A percentile compares a stretch with the other conserved stretches of the same genome.
Conservation (phyloP, 257 asterid genomes). For the Jaltomata sinuosa region DNA sequence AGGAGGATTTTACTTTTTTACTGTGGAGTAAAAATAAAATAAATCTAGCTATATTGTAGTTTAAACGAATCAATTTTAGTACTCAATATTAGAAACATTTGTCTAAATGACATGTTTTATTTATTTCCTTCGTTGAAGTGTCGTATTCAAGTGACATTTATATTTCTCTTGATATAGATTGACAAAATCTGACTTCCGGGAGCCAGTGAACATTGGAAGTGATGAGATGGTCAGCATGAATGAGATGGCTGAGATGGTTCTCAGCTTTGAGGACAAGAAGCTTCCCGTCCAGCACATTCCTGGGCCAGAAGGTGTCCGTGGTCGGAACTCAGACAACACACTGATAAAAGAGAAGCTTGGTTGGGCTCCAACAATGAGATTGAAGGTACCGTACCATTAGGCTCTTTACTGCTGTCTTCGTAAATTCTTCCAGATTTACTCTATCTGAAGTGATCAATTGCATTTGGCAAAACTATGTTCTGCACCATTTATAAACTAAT, state of each 20-base stretch:
- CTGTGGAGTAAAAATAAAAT: neutral
- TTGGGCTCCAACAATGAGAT: conserved; percentile 93
- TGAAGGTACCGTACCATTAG: conserved; percentile 44
- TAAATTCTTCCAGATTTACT: neutral
- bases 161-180: conserved; percentile 25
- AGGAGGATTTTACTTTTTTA: neutral
- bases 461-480: neutral
- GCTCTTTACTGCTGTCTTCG: neutral
- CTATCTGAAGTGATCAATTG: neutral
- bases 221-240: conserved; percentile 98
- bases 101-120: neutral
- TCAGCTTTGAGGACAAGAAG: conserved; percentile 66
- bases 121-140: neutral
- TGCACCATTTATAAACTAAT: neutral
- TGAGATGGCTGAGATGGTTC: conserved; percentile 89
- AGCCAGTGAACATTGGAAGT: conserved; percentile 89
- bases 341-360: conserved; percentile 89
- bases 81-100: neutral
- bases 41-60: neutral
- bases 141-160: neutral
- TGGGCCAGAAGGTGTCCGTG: conserved; percentile 93
- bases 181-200: conserved; percentile 83
- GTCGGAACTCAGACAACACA: conserved; percentile 84
- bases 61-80: neutral
- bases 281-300: conserved; percentile 81